Evolutionary conservation across 2,329 filamentous ascomycete genomes (phyloP).

Genomic region (Iodosphaeria phyllophila): DNA sequence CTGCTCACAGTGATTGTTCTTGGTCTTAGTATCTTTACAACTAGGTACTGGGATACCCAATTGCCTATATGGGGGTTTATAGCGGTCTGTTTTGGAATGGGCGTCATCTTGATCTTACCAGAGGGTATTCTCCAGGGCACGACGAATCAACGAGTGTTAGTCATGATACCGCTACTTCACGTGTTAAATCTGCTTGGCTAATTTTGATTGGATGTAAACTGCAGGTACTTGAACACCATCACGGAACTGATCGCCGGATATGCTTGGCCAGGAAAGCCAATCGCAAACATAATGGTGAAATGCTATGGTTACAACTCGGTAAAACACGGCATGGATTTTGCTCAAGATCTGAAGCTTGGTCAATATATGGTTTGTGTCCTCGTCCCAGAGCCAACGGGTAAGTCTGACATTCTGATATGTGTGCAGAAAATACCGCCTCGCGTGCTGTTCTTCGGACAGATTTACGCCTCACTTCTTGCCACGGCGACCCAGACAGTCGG

Average conservation of each 20-base stretch:
- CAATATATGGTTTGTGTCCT: constrained; percentile 9
- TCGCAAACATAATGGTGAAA: constrained; percentile 16
- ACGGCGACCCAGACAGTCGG: constrained; percentile 14
- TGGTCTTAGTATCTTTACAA: constrained; percentile 26
- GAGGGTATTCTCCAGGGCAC: constrained; percentile 3
- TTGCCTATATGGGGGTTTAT: constrained; percentile 6
- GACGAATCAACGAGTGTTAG: constrained; percentile 3
- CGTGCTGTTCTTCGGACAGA: constrained; percentile 15
- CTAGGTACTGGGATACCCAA: constrained; percentile 28
- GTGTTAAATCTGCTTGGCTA: too few species aligned
- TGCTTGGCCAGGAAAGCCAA: constrained; percentile 12
- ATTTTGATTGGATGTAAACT: too few species aligned
- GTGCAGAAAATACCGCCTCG: constrained; percentile 12
- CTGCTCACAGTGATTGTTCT: constrained; percentile 18
- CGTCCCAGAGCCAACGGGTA: background rate
- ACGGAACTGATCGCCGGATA: constrained; percentile 15
- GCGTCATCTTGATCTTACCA: constrained; percentile 2
- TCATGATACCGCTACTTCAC: too few species aligned
- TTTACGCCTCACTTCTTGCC: constrained; percentile 14
- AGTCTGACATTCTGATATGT: background rate
- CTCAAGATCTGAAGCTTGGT: constrained; percentile 13
- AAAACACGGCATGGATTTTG: constrained; percentile 15
- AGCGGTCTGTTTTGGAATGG: constrained; percentile 3
- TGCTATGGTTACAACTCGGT: constrained; percentile 15
- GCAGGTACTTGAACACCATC: too few species aligned